Evolutionary conservation across 306 rosid genomes (phyloP).

Genomic region (Quillaja saponaria): DNA sequence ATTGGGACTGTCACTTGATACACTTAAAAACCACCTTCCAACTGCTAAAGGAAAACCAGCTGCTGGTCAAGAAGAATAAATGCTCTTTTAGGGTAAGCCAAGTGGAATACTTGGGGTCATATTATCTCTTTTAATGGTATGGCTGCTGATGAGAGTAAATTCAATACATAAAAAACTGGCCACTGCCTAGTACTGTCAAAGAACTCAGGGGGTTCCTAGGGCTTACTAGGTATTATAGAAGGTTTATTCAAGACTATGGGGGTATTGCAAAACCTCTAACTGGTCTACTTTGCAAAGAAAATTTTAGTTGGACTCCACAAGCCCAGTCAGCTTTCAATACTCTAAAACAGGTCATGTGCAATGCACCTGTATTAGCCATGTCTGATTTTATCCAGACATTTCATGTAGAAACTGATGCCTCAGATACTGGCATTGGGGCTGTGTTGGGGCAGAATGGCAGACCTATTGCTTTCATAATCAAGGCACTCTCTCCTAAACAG

Average conservation of each 20-base stretch:
- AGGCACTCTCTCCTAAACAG: accelerated
- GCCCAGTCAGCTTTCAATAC: accelerated
- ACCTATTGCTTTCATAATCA: not conserved
- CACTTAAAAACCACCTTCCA: not conserved
- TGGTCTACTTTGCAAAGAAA: too few relatives aligned
- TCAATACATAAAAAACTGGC: not conserved
- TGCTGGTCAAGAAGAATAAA: not conserved
- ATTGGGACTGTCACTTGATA: not conserved
- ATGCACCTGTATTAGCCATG: not conserved
- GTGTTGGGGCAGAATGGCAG: not conserved
- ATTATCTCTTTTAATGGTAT: not conserved
- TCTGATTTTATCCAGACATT: not conserved
- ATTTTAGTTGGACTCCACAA: accelerated
- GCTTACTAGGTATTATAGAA: not conserved
- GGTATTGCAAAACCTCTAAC: not conserved
- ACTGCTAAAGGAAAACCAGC: not conserved
- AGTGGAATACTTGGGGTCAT: not conserved
- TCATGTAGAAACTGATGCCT: not conserved
- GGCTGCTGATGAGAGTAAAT: not conserved
- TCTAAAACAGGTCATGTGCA: accelerated
- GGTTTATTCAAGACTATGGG: too few relatives aligned
- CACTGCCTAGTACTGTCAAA: not conserved
- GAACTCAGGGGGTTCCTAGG: not conserved
- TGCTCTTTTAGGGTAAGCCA: not conserved
- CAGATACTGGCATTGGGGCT: not conserved